Evolutionary conservation across 2,329 filamentous ascomycete species (phyloP), one percentile per base, ranked within the genome.

Genomic region (Trichoderma afroharzianum): DNA sequence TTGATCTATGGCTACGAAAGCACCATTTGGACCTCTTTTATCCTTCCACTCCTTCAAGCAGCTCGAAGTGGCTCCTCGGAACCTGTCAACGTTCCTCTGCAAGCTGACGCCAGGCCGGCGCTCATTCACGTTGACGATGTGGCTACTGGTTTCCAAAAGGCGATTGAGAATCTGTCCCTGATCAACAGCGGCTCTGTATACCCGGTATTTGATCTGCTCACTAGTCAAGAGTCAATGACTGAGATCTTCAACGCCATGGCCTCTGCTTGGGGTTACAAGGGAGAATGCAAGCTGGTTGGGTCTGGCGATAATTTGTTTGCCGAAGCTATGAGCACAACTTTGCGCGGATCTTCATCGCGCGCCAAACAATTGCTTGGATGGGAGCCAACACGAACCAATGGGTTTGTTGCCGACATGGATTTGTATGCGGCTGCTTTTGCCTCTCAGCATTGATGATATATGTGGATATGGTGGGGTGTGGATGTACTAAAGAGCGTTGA

Each of bases 211-310:
- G 71, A 74, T 55, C 59, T 74, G 1, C 43, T 74, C 4, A 72
- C 72, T 8, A 74, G 71, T 21, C 72, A 72, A 21, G 71, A 74
- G 59, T 63, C 68, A 36, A 72, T 73, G 72, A 59, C 61, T n/a
- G 68, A 57, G 8, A 66, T 74, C n/a, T 72, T 74, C 9, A 53
- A 24, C 1, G 68, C 62, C 15, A 59, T 72, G 47, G 68, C 68
- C 7, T 50, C 55, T 50, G 30, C 33, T 6, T 73, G 71, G 72
- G 62, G 57, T 1, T 66, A 68, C 24, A 68, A 72, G 36, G 72
- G 66, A 14, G 50, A 66, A 9, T 69, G 33, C 12, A 50, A 63
- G n/a, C 30, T 73, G 57, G 53, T 71, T 36, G 72, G 71, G 5
- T 24, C 24, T n/a, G 72, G 72, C 4, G 67, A 55, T 28, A 32